These are phyloP conservation scores for Thozetella sp. DNA, from an alignment of 495 filamentous ascomycete species.

Conservation along the genomic window DNA sequence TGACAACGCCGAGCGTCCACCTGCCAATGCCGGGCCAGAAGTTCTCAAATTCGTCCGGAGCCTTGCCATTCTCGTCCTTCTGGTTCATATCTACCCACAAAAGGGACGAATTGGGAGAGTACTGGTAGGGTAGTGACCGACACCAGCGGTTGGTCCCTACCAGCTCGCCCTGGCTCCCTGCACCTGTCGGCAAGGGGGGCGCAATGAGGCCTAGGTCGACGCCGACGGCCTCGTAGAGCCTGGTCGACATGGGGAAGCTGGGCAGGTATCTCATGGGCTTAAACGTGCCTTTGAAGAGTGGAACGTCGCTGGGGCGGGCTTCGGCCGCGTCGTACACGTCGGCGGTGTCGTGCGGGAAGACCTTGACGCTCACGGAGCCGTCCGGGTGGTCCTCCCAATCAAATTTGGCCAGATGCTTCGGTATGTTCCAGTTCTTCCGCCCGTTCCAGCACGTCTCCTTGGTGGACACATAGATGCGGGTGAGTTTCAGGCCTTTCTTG, in stretches of 20 bases:
- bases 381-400: constrained; percentile 37
- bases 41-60: constrained; percentile 23
- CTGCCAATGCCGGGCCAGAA: constrained; percentile 47
- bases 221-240: constrained; percentile 28
- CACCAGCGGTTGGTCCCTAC: constrained; percentile 35
- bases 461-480: constrained; percentile 52
- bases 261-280: constrained; percentile 39
- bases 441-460: constrained; percentile 50
- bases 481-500: constrained; percentile 31
- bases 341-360: constrained; percentile 36
- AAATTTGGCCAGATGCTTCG: constrained; percentile 55
- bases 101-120: constrained; percentile 17
- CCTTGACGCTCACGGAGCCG: constrained; percentile 35
- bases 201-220: constrained; percentile 36
- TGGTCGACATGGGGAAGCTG: constrained; percentile 38
- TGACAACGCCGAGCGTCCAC: constrained; percentile 42
- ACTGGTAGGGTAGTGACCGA: constrained; percentile 19
- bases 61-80: constrained; percentile 19
- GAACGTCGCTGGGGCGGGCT: constrained; percentile 18
- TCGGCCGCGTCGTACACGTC: constrained; percentile 18
- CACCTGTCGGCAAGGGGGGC: constrained; percentile 43
- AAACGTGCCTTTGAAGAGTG: constrained; percentile 45
- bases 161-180: constrained; percentile 27
- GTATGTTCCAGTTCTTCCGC: constrained; percentile 51
- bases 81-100: constrained; percentile 44